Conservation (phyloP, 1,284 basidiomycete genomes). For the Marasmius sp. region DNA sequence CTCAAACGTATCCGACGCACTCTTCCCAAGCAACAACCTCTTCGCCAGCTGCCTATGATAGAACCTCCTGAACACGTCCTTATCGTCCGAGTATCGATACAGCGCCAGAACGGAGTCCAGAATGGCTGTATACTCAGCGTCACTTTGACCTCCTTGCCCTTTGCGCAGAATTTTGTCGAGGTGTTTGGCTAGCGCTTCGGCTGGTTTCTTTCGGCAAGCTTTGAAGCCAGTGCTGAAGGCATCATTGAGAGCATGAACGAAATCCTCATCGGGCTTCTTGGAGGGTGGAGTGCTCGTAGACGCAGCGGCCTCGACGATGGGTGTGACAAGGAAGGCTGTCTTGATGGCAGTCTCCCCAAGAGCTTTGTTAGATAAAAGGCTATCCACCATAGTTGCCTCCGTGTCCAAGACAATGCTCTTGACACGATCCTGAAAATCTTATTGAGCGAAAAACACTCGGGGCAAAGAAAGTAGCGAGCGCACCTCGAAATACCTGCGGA, state of each 20-base stretch:
- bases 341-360: conserved; percentile 56
- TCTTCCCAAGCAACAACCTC: conserved; percentile 82
- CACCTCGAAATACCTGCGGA: conserved; percentile 61
- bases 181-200: conserved; percentile 93
- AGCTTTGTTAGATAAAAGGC: conserved; percentile 71
- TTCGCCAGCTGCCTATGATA: conserved; percentile 91
- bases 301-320: conserved; percentile 15
- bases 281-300: conserved; percentile 31
- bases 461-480: conserved; percentile 10
- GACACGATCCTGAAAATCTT: conserved; percentile 45
- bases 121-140: conserved; percentile 67
- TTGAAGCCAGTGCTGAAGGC: conserved; percentile 86
- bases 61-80: conserved; percentile 93
- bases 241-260: conserved; percentile 63
- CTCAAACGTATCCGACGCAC: conserved; percentile 92
- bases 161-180: conserved; percentile 85
- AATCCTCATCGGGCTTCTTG: conserved; percentile 46
- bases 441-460: neutral
- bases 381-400: conserved; percentile 79
- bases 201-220: conserved; percentile 81
- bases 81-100: conserved; percentile 89
- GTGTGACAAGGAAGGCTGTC: conserved; percentile 38
- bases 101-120: conserved; percentile 81
- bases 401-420: conserved; percentile 49
- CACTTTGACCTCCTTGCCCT: conserved; percentile 76